Evolutionary conservation across 2,329 filamentous ascomycete species (phyloP).

Genomic region (Colletotrichum sp.): DNA sequence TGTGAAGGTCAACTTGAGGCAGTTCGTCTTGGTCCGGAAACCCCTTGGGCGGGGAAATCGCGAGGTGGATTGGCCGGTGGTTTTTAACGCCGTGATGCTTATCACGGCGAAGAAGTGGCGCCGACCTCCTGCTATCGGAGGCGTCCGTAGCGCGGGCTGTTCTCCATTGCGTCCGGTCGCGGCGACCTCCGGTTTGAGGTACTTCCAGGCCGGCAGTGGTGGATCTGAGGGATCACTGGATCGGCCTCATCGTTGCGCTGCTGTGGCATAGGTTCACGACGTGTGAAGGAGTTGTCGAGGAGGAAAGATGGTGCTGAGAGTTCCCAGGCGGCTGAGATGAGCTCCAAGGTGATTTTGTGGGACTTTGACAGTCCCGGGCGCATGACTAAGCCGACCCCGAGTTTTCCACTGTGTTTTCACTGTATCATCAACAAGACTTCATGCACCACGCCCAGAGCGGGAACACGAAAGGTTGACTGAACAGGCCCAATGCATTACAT

Average conservation of each 20-base stretch:
- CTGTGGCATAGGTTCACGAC: not conserved
- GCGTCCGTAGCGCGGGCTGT: conserved; percentile 8
- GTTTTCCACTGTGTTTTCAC: not conserved
- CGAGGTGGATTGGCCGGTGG: not conserved
- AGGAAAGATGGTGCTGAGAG: not conserved
- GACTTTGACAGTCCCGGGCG: not conserved
- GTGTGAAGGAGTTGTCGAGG: not conserved
- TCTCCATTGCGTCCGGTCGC: conserved; percentile 8
- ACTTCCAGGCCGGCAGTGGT: not conserved
- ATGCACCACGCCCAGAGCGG: not conserved
- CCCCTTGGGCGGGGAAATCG: not conserved
- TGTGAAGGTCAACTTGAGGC: not conserved
- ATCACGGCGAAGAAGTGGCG: conserved; percentile 14
- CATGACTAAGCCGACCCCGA: conserved; percentile 6
- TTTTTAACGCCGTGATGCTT: conserved; percentile 15
- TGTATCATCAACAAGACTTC: not conserved
- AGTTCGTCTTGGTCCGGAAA: not conserved
- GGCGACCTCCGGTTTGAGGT: conserved; percentile 23
- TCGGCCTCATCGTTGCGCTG: not conserved
- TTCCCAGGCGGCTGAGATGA: not conserved
- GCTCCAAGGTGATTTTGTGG: not conserved
- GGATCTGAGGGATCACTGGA: not conserved
- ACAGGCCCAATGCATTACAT: conserved; percentile 58
- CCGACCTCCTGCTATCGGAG: conserved; percentile 22
- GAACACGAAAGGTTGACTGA: not conserved